Evolutionary conservation across 345 rosid genomes (phyloP).

Genomic region (Pugionium cornutum): DNA sequence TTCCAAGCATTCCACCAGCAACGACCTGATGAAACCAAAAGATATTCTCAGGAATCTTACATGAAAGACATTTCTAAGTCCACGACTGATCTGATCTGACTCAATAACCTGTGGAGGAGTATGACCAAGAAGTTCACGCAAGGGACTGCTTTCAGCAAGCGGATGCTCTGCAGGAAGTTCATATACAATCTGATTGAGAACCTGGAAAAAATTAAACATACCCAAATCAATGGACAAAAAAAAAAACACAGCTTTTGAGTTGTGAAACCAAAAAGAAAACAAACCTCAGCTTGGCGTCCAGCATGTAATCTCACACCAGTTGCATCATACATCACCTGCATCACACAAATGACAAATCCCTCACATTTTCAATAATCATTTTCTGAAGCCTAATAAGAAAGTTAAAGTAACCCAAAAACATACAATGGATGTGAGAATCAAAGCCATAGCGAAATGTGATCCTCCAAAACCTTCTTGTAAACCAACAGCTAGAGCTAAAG

Average conservation of each 20-base stretch:
- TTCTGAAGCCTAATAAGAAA: neutral
- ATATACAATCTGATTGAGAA: constrained; percentile 90
- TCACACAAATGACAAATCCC: constrained; percentile 1
- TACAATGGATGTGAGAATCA: constrained; percentile 77
- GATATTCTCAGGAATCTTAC: constrained; percentile 1
- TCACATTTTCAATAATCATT: neutral
- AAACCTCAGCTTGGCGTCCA: constrained; percentile 93
- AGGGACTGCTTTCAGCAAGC: constrained; percentile 77
- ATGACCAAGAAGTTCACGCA: constrained; percentile 87
- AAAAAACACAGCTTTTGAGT: neutral
- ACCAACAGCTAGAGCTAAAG: constrained; percentile 69
- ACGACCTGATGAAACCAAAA: constrained; percentile 53
- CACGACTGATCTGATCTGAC: constrained; percentile 1
- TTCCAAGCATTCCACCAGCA: constrained; percentile 80
- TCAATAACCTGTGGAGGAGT: constrained; percentile 75
- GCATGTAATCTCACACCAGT: constrained; percentile 89
- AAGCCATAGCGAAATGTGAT: constrained; percentile 57
- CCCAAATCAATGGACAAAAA: constrained; percentile 1
- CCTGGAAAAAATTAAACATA: constrained; percentile 42
- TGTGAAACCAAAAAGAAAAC: constrained; percentile 10
- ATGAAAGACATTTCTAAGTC: neutral
- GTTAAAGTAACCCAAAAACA: constrained; percentile 13
- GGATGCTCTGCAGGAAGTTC: constrained; percentile 95
- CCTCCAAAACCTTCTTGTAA: constrained; percentile 77
- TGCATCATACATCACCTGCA: constrained; percentile 89